These are phyloP conservation scores for Exophiala phaeomuriformis DNA, from an alignment of 2,329 filamentous ascomycete species.

Conservation along the genomic window DNA sequence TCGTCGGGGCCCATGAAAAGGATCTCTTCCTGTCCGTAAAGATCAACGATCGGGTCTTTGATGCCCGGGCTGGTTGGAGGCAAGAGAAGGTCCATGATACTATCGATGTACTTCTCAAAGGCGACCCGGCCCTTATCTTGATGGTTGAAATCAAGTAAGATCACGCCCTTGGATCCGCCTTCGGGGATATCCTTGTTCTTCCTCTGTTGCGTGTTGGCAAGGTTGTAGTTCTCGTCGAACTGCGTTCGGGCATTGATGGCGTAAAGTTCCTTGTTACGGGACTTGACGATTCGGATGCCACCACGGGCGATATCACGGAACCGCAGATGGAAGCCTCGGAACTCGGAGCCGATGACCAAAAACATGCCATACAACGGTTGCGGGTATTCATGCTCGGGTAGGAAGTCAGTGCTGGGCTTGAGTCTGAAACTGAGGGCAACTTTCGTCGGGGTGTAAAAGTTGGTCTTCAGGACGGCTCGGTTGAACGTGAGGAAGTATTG, in stretches of 20 bases:
- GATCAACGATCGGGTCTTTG: constrained; percentile 96
- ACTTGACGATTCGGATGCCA: constrained; percentile 98
- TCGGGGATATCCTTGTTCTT: constrained; percentile 99
- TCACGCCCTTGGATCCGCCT: constrained; percentile 95
- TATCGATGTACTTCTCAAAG: constrained; percentile 99
- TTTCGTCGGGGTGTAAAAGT: constrained; percentile 96
- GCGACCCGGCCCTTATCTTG: constrained; percentile 88
- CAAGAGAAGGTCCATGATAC: constrained; percentile 88
- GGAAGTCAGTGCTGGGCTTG: constrained; percentile 65
- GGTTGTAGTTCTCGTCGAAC: constrained; percentile 97
- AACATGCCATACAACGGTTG: constrained; percentile 97
- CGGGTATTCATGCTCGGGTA: constrained; percentile 86
- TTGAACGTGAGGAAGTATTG: constrained; percentile 95
- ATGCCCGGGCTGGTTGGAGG: constrained; percentile 88
- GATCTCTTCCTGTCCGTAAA: constrained; percentile 92
- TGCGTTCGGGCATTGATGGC: constrained; percentile 91
- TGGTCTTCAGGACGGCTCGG: constrained; percentile 86
- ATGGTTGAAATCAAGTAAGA: constrained; percentile 85
- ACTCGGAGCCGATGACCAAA: constrained; percentile 92
- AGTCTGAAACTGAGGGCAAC: constrained; percentile 95
- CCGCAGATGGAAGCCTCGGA: constrained; percentile 91
- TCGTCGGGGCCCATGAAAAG: constrained; percentile 98
- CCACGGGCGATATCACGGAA: constrained; percentile 96
- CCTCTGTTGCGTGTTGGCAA: constrained; percentile 96
- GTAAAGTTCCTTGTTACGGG: constrained; percentile 90